Conservation (phyloP, 1,284 basidiomycete species). For the Grifola frondosa region DNA sequence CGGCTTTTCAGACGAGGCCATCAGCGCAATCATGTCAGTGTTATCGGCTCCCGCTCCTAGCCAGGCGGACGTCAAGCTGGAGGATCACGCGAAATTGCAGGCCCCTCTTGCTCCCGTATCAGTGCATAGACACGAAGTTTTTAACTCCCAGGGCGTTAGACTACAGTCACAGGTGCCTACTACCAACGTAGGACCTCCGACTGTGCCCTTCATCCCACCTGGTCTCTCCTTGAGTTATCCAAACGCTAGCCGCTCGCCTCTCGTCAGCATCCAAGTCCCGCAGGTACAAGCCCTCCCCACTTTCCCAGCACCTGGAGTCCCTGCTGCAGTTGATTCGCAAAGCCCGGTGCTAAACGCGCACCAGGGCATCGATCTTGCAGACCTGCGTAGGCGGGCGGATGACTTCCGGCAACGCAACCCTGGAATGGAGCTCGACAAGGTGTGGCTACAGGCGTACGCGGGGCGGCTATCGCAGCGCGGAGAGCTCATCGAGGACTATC, state of each 20-base stretch:
- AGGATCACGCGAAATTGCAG: background rate
- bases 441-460: constrained; percentile 62
- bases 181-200: background rate
- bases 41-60: no score
- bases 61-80: no score
- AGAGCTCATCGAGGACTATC: constrained; percentile 55
- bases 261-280: constrained; percentile 7
- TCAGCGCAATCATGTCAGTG: constrained; percentile 28
- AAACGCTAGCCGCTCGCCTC: no score
- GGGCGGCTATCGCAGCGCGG: constrained; percentile 60
- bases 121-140: background rate
- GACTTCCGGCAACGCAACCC: constrained; percentile 51
- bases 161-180: background rate
- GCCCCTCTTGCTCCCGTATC: background rate
- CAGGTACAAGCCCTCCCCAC: constrained; percentile 3
- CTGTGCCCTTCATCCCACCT: background rate
- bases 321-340: background rate
- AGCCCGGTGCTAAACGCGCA: constrained; percentile 47
- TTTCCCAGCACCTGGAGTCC: background rate
- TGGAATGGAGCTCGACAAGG: constrained; percentile 55
- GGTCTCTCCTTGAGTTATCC: no score
- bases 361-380: constrained; percentile 51
- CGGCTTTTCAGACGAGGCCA: constrained; percentile 25
- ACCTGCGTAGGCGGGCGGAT: constrained; percentile 53
- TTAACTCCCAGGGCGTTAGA: background rate